Evolutionary conservation across 2,329 filamentous ascomycete genomes (phyloP).

Genomic region (Amesomyces nigricolor): DNA sequence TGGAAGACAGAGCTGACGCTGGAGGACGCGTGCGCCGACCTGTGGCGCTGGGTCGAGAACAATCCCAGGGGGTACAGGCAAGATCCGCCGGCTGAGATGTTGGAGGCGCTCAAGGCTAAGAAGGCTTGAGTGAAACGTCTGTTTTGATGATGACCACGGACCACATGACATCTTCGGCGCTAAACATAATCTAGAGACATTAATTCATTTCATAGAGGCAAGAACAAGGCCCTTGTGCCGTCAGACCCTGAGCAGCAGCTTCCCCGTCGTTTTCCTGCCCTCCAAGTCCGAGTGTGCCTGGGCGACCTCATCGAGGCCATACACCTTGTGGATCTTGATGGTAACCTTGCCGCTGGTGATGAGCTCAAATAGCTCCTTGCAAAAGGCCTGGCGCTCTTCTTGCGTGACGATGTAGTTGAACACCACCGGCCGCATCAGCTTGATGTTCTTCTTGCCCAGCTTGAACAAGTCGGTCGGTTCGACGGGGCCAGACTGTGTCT

Average conservation of each 20-base stretch:
- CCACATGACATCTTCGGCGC: not conserved
- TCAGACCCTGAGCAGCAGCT: slow-evolving; percentile 66
- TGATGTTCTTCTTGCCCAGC: slow-evolving; percentile 68
- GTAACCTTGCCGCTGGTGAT: slow-evolving; percentile 65
- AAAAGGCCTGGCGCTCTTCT: slow-evolving; percentile 66
- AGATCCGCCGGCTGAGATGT: slow-evolving; percentile 75
- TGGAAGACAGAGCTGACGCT: slow-evolving; percentile 91
- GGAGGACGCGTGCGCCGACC: slow-evolving; percentile 86
- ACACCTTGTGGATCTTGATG: slow-evolving; percentile 68
- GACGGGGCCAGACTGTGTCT: slow-evolving; percentile 58
- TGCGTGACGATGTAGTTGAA: slow-evolving; percentile 64
- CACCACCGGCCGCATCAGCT: slow-evolving; percentile 68
- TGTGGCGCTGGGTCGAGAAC: slow-evolving; percentile 97
- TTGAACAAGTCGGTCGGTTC: slow-evolving; percentile 55
- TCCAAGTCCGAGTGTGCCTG: slow-evolving; percentile 74
- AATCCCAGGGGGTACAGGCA: slow-evolving; percentile 94
- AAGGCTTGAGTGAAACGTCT: slow-evolving; percentile 5
- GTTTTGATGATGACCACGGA: not conserved
- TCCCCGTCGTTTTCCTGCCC: slow-evolving; percentile 75
- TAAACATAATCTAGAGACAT: not conserved
- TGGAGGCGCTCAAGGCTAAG: slow-evolving; percentile 55
- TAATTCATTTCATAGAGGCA: slow-evolving; percentile 12
- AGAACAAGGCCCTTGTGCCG: not conserved
- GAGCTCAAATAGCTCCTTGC: slow-evolving; percentile 66
- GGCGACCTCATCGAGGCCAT: slow-evolving; percentile 66